Percentiles rank a stretch among this genome's conserved stretches.
phyloP scores from a whole-genome alignment of 257 asterid species.

The Ocimum tenuiflorum region DNA sequence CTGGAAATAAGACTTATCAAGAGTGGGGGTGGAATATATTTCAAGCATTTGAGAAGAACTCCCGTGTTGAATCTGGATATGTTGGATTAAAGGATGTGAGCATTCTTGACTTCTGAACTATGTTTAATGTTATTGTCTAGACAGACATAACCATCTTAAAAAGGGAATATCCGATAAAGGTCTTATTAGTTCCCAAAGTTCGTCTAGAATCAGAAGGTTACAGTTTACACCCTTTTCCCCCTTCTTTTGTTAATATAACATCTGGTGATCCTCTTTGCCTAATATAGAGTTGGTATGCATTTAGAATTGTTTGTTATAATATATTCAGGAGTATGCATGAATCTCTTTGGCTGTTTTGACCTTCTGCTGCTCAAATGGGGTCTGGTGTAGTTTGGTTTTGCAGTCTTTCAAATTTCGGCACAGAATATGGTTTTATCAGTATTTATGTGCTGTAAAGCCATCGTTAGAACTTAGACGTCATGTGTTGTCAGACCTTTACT shows the following conservation, averaged over 20 bases:
- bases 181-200: background rate
- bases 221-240: background rate
- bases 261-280: background rate
- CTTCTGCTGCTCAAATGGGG: background rate
- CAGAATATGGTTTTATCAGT: too few species aligned
- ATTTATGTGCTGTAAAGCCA: too few species aligned
- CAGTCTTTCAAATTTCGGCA: too few species aligned
- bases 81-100: constrained; percentile 98
- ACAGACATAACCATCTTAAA: background rate
- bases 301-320: background rate
- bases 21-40: constrained; percentile 99
- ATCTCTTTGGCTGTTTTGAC: background rate
- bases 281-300: background rate
- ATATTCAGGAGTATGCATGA: background rate
- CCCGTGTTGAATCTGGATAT: constrained; percentile 79
- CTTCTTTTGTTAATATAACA: background rate
- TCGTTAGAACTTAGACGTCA: too few species aligned
- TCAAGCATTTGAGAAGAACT: constrained; percentile 97
- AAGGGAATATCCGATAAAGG: background rate
- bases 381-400: too few species aligned
- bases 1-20: constrained; percentile 95
- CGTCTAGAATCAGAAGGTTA: background rate
- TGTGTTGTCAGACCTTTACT: too few species aligned
- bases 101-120: constrained; percentile 1
- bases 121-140: background rate